A percentile compares a stretch with the other conserved stretches of the same genome.
Conservation (phyloP, 345 rosid species). For the Bruguiera gymnorhiza region DNA sequence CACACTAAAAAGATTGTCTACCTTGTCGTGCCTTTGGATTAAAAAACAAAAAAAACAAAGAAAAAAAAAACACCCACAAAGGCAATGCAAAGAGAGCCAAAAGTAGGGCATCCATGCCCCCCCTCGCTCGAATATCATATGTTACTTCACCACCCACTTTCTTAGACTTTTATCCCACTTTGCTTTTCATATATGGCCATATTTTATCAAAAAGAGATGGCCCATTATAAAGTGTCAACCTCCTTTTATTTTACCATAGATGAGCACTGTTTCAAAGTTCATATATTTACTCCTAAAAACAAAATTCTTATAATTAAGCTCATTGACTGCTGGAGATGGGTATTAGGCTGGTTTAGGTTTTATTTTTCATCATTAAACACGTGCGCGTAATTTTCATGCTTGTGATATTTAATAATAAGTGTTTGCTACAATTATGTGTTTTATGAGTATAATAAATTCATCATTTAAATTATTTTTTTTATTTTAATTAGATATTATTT, state of each 20-base stretch:
- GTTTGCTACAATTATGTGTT: too few species aligned
- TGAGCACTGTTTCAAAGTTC: neutral
- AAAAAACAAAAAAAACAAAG: neutral
- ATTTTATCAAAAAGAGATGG: conserved; percentile 16
- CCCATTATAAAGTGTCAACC: conserved; percentile 34
- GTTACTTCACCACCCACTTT: conserved; percentile 22
- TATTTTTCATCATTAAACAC: conserved; percentile 30
- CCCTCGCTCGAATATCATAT: neutral
- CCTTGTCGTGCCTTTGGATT: neutral
- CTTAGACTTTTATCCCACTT: conserved; percentile 23
- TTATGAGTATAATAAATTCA: too few species aligned
- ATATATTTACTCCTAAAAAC: conserved; percentile 6
- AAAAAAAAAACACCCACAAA: conserved; percentile 8
- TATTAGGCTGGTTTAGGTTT: conserved; percentile 14
- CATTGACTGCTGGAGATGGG: conserved; percentile 10
- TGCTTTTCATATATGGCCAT: neutral
- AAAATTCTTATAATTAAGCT: conserved; percentile 25
- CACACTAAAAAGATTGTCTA: conserved; percentile 17
- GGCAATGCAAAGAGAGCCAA: conserved; percentile 6
- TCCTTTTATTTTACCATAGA: conserved; percentile 10
- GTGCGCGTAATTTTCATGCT: conserved; percentile 9
- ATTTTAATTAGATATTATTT: too few species aligned
- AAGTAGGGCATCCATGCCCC: conserved; percentile 18
- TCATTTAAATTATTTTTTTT: too few species aligned
- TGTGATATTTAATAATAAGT: neutral